Base-by-base conservation (phyloP, 2,329 filamentous ascomycete species). In the Leptosphaerulina australis region DNA sequence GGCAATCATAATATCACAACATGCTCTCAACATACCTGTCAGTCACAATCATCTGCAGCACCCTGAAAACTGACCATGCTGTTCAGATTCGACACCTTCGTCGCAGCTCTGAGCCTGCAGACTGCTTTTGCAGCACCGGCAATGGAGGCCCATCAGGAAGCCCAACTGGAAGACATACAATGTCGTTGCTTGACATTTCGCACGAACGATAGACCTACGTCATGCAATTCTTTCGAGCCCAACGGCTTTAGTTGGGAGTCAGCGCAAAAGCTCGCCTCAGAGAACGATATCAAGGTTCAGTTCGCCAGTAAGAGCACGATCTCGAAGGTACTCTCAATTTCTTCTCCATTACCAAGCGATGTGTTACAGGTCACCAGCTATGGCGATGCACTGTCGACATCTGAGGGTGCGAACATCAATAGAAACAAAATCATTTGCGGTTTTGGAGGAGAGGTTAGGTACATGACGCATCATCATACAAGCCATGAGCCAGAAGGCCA, bases 141-240 rank as follows among this genome's bases (percentile, higher is more conserved):
- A 4, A 52, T 56, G 25, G 56, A 56, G 26, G 30, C n/a, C n/a
- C 36, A 24, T 3, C 8, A n/a, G 9, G 24, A 41, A 12, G 24
- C 30, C 18, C 44, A 50, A 11, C 50, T 63, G 10, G 52, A 60
- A 31, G 59, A 61, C 26, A 44, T 68, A 2, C 53, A 60, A 29
- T 69, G 66, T 39, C 60, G 60, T 37, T 69, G 66, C 37, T 36
- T 69, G 0, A 59, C 62, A 17, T 63, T 65, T 40, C 60, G 59
- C 6, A 50, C 58, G 9, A 52, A 55, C 25, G 48, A 59, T 14
- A 44, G 39, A 26, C 62, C 64, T 9, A 56, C 49, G 1, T 22
- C 55, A 8, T 68, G 66, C 60, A 53, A 57, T 4, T 55, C 62
- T 29, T 41, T 64, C 18, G 57, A 56, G 33, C 56, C 59, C 1